A percentile compares a stretch with the other conserved stretches of the same genome.
Conservation (phyloP, 495 filamentous ascomycete species). For the Letharia columbiana region DNA sequence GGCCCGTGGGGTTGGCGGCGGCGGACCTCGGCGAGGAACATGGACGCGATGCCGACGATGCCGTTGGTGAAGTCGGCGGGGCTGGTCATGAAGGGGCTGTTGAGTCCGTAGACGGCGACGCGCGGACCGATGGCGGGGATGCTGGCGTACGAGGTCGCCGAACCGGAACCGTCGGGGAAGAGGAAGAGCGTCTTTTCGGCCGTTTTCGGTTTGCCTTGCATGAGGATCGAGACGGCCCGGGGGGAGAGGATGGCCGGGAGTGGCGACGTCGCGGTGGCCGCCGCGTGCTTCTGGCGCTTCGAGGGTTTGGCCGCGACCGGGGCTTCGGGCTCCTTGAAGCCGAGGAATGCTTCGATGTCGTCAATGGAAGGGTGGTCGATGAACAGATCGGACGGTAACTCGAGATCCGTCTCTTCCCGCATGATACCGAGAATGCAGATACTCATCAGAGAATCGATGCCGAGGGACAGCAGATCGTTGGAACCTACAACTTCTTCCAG, state of each 20-base stretch:
- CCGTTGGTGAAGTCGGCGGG: constrained; percentile 46
- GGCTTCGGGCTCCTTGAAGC: too few species aligned
- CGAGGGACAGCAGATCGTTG: too few species aligned
- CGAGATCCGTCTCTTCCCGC: too few species aligned
- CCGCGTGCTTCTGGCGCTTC: too few species aligned
- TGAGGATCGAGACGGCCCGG: constrained; percentile 43
- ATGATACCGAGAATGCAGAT: too few species aligned
- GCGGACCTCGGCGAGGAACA: constrained; percentile 55
- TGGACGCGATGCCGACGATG: constrained; percentile 45
- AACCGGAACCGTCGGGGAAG: constrained; percentile 70
- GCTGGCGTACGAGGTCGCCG: constrained; percentile 51
- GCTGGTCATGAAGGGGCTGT: constrained; percentile 53
- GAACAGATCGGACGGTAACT: too few species aligned
- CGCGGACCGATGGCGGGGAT: constrained; percentile 39
- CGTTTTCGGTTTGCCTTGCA: constrained; percentile 46
- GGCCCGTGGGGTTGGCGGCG: constrained; percentile 66
- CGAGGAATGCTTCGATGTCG: too few species aligned
- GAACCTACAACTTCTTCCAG: too few species aligned
- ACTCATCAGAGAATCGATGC: too few species aligned
- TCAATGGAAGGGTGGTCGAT: too few species aligned
- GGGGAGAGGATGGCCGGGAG: constrained; percentile 14
- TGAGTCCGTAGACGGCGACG: constrained; percentile 50
- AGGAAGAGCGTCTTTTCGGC: constrained; percentile 60
- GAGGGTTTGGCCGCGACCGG: too few species aligned
- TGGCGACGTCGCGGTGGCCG: too few species aligned